These are phyloP conservation scores for Alternaria metachromatica DNA, from an alignment of 2,329 filamentous ascomycete species.

Conservation along the genomic window DNA sequence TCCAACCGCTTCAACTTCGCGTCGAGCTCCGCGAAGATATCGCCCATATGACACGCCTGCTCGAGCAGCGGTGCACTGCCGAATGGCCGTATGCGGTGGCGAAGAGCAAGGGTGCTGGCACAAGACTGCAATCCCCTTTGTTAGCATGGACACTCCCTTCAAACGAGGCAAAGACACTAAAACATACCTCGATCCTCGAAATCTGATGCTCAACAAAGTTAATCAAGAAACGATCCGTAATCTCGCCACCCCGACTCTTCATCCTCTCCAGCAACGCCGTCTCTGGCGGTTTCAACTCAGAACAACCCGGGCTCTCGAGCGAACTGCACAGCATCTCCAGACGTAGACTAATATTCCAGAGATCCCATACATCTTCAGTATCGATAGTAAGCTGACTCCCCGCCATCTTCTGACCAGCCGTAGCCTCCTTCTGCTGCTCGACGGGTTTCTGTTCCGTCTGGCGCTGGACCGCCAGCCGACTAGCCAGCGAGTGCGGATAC, in stretches of 20 bases:
- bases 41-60: conserved; percentile 77
- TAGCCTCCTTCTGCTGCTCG: conserved; percentile 47
- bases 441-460: conserved; percentile 53
- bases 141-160: conserved; percentile 22
- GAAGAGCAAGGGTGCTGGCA: conserved; percentile 77
- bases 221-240: conserved; percentile 85
- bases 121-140: too few relatives aligned
- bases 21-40: conserved; percentile 69
- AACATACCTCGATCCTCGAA: conserved; percentile 87
- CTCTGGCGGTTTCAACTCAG: conserved; percentile 77
- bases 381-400: conserved; percentile 77
- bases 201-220: conserved; percentile 96
- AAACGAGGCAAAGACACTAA: neutral
- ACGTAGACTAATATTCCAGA: conserved; percentile 88
- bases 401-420: conserved; percentile 66
- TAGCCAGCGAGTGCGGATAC: conserved; percentile 87
- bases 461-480: conserved; percentile 76
- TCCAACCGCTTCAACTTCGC: conserved; percentile 69
- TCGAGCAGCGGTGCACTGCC: conserved; percentile 69
- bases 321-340: conserved; percentile 92
- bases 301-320: conserved; percentile 73
- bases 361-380: conserved; percentile 82
- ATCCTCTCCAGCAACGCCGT: conserved; percentile 80
- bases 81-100: conserved; percentile 78
- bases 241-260: conserved; percentile 76